Evolutionary conservation across 495 filamentous ascomycete species (phyloP).

Genomic region (Neurospora cerealis): DNA sequence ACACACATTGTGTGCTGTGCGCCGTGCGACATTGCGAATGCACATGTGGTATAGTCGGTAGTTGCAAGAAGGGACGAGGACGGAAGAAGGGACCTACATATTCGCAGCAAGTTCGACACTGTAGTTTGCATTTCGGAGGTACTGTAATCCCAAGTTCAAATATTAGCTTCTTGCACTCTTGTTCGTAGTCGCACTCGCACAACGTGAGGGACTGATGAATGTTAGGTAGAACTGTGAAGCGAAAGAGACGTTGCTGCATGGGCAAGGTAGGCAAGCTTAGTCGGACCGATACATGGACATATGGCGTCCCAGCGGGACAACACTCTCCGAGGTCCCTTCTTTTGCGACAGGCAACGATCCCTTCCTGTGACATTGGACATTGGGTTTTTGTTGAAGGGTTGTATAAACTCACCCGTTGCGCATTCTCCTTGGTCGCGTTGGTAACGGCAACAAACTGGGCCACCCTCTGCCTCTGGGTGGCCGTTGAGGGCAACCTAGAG

Average conservation of each 20-base stretch:
- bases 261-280: background rate
- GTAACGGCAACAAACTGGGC: conserved; percentile 45
- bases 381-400: background rate
- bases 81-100: conserved; percentile 30
- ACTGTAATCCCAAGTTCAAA: conserved; percentile 15
- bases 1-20: background rate
- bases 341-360: background rate
- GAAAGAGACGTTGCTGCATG: background rate
- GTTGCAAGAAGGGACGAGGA: background rate
- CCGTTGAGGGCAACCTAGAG: conserved; percentile 13
- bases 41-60: background rate
- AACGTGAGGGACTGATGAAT: background rate
- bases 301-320: background rate
- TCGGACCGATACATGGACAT: conserved; percentile 14
- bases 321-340: background rate
- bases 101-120: conserved; percentile 42
- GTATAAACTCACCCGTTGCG: conserved; percentile 35
- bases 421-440: conserved; percentile 39
- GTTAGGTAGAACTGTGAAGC: background rate
- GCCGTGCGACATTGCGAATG: background rate
- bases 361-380: background rate
- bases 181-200: conserved; percentile 4
- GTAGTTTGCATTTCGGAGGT: conserved; percentile 30
- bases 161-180: background rate
- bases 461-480: conserved; percentile 41